phyloP scores from a whole-genome alignment of 805 yeast species.

The Pichia ethanolica region DNA sequence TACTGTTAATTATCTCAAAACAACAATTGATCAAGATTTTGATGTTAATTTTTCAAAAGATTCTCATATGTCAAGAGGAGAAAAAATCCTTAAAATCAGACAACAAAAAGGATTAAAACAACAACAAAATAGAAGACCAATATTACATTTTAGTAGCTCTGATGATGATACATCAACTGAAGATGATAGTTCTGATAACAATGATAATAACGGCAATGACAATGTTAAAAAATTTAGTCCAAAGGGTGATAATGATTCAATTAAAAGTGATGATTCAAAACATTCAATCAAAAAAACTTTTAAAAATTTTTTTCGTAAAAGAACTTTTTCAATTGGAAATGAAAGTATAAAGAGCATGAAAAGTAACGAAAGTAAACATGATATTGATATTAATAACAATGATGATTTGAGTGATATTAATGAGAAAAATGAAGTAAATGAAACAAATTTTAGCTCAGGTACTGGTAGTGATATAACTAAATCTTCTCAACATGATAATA shows the following conservation, averaged over 20 bases:
- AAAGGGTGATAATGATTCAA: background rate
- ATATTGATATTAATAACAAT: too few relatives aligned
- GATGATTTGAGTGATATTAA: background rate
- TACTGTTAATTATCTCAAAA: background rate
- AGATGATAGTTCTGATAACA: background rate
- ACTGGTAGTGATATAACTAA: too few relatives aligned
- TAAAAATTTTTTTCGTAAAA: conserved; percentile 7
- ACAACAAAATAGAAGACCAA: conserved; percentile 5
- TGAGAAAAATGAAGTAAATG: background rate
- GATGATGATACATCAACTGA: conserved; percentile 25
- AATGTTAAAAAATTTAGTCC: background rate
- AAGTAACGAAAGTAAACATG: background rate
- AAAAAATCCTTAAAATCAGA: conserved; percentile 4
- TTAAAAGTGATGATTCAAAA: background rate
- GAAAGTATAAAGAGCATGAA: background rate
- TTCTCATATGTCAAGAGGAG: conserved; percentile 6
- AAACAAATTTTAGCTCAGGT: background rate
- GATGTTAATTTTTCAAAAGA: conserved; percentile 25
- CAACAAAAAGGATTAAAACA: conserved; percentile 1
- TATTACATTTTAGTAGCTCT: conserved; percentile 14
- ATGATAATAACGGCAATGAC: conserved; percentile 1
- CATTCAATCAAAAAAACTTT: background rate
- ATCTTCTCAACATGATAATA: background rate
- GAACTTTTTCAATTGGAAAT: conserved; percentile 7
- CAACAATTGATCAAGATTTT: conserved; percentile 27